Base-by-base conservation (phyloP, 306 rosid species). In the Spatholobus suberectus region DNA sequence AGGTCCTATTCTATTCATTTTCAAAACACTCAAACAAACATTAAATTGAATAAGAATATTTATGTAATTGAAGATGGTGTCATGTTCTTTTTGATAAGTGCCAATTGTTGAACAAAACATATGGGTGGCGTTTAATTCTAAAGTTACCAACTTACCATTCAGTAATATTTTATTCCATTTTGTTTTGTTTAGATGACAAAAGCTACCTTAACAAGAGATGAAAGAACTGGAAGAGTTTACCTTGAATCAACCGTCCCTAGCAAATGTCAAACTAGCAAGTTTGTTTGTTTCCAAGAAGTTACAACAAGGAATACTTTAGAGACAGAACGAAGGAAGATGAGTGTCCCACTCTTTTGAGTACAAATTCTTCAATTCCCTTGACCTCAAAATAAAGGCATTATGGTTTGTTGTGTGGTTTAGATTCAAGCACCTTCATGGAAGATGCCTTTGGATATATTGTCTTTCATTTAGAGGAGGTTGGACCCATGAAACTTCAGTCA, bases 281-380 rank as follows among this genome's bases (percentile, higher is more conserved):
- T 32, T 66, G 5, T 66, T 17, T 66, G 13, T 17, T n/a, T 35
- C 41, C 24, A 17, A 4, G 18, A 68, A 68, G 51, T 68, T 40
- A 18, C 18, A 68, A 40, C 10, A 6, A 21, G 49, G 72, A 18
- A 8, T 17, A 12, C 32, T 18, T 18, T 11, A 37, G 15, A 68
- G 49, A 40, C 21, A 43, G 12, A 41, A 21, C 21, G 34, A 20
- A 6, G n/a, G n/a, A 14, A 13, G 76, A 46, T 6, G 24, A 70
- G 7, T 70, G 40, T 8, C 23, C 15, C 40, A 71, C 43, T 15
- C 41, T 24, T 11, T 26, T 46, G 23, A 2, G 59, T 24, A 24
- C 23, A 70, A 12, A 44, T 70, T 44, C 59, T 46, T 71, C 76
- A 71, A 46, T 71, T 71, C 76, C 17, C 26, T 71, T 26, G 58